Evolutionary conservation across 2,329 filamentous ascomycete genomes (phyloP).

Genomic region (Lachnellula subtilissima): DNA sequence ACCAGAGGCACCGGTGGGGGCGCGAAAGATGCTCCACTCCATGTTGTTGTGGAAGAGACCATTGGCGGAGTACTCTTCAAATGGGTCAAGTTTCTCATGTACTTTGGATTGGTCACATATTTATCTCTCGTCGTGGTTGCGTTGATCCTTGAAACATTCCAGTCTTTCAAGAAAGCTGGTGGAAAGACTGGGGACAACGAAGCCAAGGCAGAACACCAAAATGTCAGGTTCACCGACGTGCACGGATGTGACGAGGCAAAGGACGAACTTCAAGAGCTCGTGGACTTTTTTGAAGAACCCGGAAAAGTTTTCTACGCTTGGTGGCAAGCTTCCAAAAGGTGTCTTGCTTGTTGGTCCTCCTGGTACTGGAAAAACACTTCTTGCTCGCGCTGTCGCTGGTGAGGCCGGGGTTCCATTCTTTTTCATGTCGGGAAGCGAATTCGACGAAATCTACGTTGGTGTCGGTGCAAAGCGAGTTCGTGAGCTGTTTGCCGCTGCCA

Average conservation of each 20-base stretch:
- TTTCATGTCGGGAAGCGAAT: constrained; percentile 99
- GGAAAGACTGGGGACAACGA: constrained; percentile 62
- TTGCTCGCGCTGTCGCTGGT: constrained; percentile 91
- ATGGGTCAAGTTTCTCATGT: constrained; percentile 82
- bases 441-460: constrained; percentile 97
- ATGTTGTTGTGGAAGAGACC: constrained; percentile 93
- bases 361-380: constrained; percentile 93
- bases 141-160: constrained; percentile 76
- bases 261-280: constrained; percentile 93
- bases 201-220: constrained; percentile 89
- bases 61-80: constrained; percentile 75
- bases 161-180: constrained; percentile 72
- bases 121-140: constrained; percentile 74
- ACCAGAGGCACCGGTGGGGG: constrained; percentile 54
- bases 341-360: constrained; percentile 92
- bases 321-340: constrained; percentile 95
- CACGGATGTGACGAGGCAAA: constrained; percentile 98
- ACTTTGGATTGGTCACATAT: constrained; percentile 75
- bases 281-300: constrained; percentile 96
- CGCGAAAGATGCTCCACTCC: constrained; percentile 77
- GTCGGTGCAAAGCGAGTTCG: constrained; percentile 95
- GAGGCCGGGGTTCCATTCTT: constrained; percentile 98
- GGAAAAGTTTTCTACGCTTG: constrained; percentile 86
- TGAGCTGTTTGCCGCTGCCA: constrained; percentile 81
- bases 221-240: constrained; percentile 84